Evolutionary conservation across 2,329 filamentous ascomycete genomes (phyloP), one percentile per base, ranked within the genome.

Genomic region (Fusarium musae): DNA sequence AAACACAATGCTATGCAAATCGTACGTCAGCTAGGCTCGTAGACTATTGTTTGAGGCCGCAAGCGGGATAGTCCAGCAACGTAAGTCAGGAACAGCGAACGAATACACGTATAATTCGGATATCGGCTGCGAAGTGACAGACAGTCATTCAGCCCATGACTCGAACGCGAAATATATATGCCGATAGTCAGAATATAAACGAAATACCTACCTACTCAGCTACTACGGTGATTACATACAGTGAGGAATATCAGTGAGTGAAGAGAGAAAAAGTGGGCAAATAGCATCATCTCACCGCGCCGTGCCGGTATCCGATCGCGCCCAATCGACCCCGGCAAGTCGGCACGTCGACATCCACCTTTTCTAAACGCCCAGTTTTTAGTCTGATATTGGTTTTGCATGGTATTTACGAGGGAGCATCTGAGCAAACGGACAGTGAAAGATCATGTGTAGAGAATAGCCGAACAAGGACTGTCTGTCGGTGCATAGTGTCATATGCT

Each of bases 261-360:
- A 10, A 30, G 26, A 16, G 12, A 32, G 26, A 42, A 53, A 69
- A 68, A 75, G 75, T 75, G 75, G 74, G 53, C 66, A 60, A 60
- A 77, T 75, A 76, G 74, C 70, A 76, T 77, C 75, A 77, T 75
- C 76, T 78, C 74, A 78, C 76, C 76, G 75, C 75, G 75, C 69
- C 69, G 76, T 78, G 76, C 76, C 76, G 76, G 71, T 78, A 78
- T 76, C 76, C 76, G 76, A 78, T 77, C 73, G 72, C 70, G 52
- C 65, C 76, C 76, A 78, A 77, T 78, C 67, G 74, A 78, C 73
- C 76, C 76, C 76, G 76, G 76, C 74, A 78, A 76, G 76, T 77
- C 76, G 76, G 73, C 76, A 77, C 75, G 58, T 58, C 63, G 64
- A 74, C 74, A 77, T 77, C 75, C 75, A 77, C 75, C 59, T 61